Evolutionary conservation across 805 yeast genomes (phyloP), one percentile per base, ranked within the genome.

Genomic region (Nakazawaea ernobii): DNA sequence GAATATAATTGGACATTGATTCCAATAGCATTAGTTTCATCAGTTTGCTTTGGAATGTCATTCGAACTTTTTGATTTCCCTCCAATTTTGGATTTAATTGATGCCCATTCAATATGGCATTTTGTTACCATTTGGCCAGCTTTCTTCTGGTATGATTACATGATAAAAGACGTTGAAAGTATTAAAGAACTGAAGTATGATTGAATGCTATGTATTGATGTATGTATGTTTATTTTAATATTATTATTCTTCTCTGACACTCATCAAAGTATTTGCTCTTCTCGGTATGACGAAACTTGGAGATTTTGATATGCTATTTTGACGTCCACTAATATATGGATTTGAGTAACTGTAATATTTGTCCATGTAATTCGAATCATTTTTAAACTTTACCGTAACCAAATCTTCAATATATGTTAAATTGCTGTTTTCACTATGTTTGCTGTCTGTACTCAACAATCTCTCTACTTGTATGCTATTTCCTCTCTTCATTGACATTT

Each of bases 91-190:
- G 85, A 75, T 55, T 72, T 86, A 35, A 56, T 94, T 0, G 99
- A 94, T 66, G 95, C 97, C 0, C 99, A 94, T 65, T 80, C 97
- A 0, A 58, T 92, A 35, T 94, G 99, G 99, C 99, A 94, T 62
- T 73, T 86, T 27, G 78, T 87, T 17, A 94, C 99, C 0, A 81
- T 91, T 1, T 62, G 88, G 58, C 98, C 98, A 0, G 80, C 92
- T 0, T 67, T 78, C 49, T 75, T 77, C 51, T 79, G 95, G 79
- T 91, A 85, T 61, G 77, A 75, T 37, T 85, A 77, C 55, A 70
- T 78, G 65, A 60, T 71, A 4, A 58, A 60, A 30, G 84, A 78
- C 48, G 76, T 66, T 38, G 65, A 62, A 27, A 46, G 26, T 20
- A 30, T 46, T n/a, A 42, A 36, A n/a, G 49, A 46, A 10, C 45